These are phyloP conservation scores for Colletotrichum caudatum DNA, from an alignment of 2,329 filamentous ascomycete genomes.

Conservation along the genomic window DNA sequence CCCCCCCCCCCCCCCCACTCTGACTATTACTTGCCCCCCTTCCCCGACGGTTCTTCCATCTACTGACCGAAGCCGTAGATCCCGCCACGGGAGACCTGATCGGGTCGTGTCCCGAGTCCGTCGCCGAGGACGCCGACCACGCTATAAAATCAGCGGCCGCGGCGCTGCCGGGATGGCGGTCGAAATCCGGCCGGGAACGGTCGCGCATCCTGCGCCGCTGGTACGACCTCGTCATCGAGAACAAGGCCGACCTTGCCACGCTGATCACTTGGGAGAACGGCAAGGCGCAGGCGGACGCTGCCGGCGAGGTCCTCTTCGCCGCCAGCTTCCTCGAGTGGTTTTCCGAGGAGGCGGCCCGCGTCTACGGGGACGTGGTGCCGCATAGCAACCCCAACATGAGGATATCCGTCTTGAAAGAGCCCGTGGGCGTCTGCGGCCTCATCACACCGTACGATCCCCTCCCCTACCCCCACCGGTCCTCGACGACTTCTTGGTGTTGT, in stretches of 20 bases:
- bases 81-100: not conserved
- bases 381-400: not conserved
- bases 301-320: not conserved
- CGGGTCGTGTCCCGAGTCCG: not conserved
- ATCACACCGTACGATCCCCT: not conserved
- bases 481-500: not conserved
- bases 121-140: not conserved
- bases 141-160: not conserved
- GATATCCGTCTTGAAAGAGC: not conserved
- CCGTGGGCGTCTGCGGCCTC: not conserved
- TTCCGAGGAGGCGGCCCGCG: not conserved
- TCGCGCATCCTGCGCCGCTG: not conserved
- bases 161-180: not conserved
- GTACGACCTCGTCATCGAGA: not conserved
- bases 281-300: not conserved
- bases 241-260: not conserved
- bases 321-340: not conserved
- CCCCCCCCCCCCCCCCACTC: too few species aligned
- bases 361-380: not conserved
- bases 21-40: too few species aligned
- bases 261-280: not conserved
- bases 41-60: too few species aligned
- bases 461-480: not conserved
- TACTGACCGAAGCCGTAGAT: not conserved
- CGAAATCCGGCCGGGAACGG: not conserved